A percentile compares a stretch with the other conserved stretches of the same genome.
These are phyloP conservation scores for Lichtheimia ramosa DNA, from an alignment of 371 early-diverging fungal species.

Conservation along the genomic window DNA sequence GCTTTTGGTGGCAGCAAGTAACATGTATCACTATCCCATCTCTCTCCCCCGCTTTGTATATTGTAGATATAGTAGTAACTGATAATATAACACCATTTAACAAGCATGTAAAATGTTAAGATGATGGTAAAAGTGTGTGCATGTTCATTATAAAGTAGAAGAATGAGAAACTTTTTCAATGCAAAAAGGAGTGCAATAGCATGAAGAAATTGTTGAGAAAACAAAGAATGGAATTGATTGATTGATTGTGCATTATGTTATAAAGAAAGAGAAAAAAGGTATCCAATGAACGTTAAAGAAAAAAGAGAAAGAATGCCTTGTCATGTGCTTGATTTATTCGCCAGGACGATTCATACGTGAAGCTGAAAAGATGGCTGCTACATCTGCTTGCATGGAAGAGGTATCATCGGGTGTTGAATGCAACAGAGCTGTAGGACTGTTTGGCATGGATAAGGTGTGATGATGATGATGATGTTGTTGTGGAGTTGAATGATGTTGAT, in stretches of 20 bases:
- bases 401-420: neutral
- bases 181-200: neutral
- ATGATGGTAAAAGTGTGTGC: neutral
- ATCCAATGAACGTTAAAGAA: no score
- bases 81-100: no score
- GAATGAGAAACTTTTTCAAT: no score
- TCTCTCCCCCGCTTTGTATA: no score
- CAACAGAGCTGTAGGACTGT: no score
- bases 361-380: conserved; percentile 3
- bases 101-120: no score
- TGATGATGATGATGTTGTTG: neutral
- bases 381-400: conserved; percentile 1
- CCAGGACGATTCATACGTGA: neutral
- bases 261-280: neutral
- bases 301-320: no score
- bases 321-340: neutral
- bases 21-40: neutral
- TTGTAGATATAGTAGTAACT: no score
- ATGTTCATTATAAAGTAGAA: neutral
- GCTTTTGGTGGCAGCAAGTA: conserved; percentile 22
- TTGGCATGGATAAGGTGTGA: neutral
- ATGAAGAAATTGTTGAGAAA: neutral
- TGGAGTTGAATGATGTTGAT: neutral
- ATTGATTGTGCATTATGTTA: neutral
- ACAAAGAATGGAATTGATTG: neutral